Percentiles rank a stretch among this genome's conserved stretches.
Conservation (phyloP, 2,329 filamentous ascomycete genomes). For the Elsinoe fawcettii region DNA sequence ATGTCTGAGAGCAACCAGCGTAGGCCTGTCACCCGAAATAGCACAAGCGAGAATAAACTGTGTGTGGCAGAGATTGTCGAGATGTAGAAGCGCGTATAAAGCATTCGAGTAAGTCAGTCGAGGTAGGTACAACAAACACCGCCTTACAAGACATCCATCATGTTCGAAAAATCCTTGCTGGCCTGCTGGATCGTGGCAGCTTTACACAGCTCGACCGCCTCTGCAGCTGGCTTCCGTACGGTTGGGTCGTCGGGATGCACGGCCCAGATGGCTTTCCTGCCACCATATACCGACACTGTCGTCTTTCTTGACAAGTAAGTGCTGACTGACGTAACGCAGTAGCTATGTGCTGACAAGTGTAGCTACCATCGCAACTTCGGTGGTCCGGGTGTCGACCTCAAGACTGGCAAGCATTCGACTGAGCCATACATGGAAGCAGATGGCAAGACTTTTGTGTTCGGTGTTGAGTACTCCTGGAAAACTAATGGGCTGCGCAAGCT, state of each 20-base stretch:
- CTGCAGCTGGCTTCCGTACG: slow-evolving; percentile 18
- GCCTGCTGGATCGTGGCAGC: background rate
- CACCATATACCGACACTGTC: slow-evolving; percentile 18
- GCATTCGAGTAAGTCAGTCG: too few relatives aligned
- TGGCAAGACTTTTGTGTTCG: slow-evolving; percentile 16
- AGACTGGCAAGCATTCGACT: slow-evolving; percentile 16
- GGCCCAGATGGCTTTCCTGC: slow-evolving; percentile 19
- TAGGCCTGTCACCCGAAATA: too few relatives aligned
- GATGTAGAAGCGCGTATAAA: too few relatives aligned
- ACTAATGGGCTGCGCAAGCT: slow-evolving; percentile 18
- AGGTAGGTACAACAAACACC: too few relatives aligned
- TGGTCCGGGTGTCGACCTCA: slow-evolving; percentile 17
- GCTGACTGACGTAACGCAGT: too few relatives aligned
- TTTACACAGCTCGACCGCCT: background rate
- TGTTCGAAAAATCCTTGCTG: too few relatives aligned
- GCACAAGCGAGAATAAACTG: too few relatives aligned
- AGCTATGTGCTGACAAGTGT: too few relatives aligned
- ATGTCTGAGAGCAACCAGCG: too few relatives aligned
- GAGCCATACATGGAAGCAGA: slow-evolving; percentile 17
- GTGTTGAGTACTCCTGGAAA: slow-evolving; percentile 17
- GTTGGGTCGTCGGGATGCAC: slow-evolving; percentile 18
- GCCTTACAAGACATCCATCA: too few relatives aligned
- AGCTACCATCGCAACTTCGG: slow-evolving; percentile 20
- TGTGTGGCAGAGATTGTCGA: too few relatives aligned
- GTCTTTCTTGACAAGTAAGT: slow-evolving; percentile 20